Conservation (phyloP, 139 green algal species). For the Chlorella sp. region DNA sequence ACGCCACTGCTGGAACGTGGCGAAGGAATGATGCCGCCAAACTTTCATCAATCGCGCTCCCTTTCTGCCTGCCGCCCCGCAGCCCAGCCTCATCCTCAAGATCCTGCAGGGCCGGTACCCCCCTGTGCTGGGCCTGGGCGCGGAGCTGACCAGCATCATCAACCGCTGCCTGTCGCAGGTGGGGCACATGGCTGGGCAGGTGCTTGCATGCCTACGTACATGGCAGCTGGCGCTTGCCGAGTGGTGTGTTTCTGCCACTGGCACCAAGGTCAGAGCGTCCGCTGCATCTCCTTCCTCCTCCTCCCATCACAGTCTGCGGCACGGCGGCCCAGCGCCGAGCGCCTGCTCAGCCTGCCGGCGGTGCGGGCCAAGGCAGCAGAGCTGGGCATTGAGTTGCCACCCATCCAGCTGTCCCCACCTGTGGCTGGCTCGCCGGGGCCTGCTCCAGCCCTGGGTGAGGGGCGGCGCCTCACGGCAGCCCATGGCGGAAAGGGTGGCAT, state of each 20-base stretch:
- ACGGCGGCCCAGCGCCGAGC: neutral
- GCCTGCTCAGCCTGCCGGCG: constrained; percentile 20
- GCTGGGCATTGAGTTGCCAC: neutral
- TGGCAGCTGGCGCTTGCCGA: too few species aligned
- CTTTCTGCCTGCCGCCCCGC: neutral
- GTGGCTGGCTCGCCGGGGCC: too few species aligned
- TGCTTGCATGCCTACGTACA: too few species aligned
- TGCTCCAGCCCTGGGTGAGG: too few species aligned
- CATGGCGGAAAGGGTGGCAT: neutral
- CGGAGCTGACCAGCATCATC: constrained; percentile 28
- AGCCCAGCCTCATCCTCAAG: constrained; percentile 32
- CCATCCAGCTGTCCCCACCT: neutral
- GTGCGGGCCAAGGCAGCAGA: constrained; percentile 23
- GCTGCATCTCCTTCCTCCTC: too few species aligned
- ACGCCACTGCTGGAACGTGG: too few species aligned
- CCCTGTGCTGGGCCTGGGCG: neutral
- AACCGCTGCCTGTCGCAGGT: constrained; percentile 6
- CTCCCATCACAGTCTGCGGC: neutral
- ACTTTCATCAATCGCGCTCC: too few species aligned
- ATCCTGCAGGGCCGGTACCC: constrained; percentile 8
- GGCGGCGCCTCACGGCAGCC: too few species aligned
- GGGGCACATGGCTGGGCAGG: too few species aligned
- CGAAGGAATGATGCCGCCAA: too few species aligned
- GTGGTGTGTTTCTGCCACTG: too few species aligned
- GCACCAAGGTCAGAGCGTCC: too few species aligned